Evolutionary conservation across 495 filamentous ascomycete species (phyloP).

Genomic region (Lichina pygmaea): DNA sequence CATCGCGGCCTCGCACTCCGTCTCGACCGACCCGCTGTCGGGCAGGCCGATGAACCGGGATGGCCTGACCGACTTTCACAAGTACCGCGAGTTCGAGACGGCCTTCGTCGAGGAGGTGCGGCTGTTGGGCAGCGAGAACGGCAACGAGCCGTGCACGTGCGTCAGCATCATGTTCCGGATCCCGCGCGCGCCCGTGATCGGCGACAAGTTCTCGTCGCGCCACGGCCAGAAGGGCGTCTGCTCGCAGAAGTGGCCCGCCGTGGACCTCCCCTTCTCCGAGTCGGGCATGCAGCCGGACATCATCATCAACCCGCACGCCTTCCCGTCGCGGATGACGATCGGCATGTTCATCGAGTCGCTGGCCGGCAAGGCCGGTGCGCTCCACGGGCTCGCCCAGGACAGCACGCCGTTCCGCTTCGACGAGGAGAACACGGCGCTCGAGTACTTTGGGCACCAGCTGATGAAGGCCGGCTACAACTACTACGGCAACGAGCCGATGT

Average conservation of each 20-base stretch:
- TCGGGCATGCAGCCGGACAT: conserved; percentile 89
- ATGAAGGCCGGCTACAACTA: conserved; percentile 90
- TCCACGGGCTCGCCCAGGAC: conserved; percentile 87
- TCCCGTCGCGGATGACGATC: conserved; percentile 99
- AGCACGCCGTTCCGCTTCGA: conserved; percentile 84
- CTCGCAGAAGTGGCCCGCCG: conserved; percentile 83
- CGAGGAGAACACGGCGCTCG: conserved; percentile 70
- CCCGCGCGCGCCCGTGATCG: conserved; percentile 74
- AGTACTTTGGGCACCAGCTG: conserved; percentile 91
- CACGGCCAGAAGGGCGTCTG: conserved; percentile 96
- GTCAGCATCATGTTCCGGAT: conserved; percentile 81
- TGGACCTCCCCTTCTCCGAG: conserved; percentile 95
- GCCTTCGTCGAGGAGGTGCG: conserved; percentile 85
- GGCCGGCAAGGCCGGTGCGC: conserved; percentile 77
- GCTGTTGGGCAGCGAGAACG: conserved; percentile 55
- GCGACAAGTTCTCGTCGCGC: conserved; percentile 94
- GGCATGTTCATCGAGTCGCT: conserved; percentile 98
- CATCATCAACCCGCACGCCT: conserved; percentile 98
- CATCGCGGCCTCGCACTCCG: conserved; percentile 72
- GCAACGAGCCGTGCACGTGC: conserved; percentile 55
- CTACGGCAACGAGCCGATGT: conserved; percentile 95
- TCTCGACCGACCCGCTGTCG: conserved; percentile 40
- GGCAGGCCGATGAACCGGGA: conserved; percentile 36
- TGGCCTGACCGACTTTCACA: conserved; percentile 53
- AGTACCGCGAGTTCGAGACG: conserved; percentile 73